A percentile compares a stretch with the other conserved stretches of the same genome.
phyloP scores from a whole-genome alignment of 2,329 filamentous ascomycete genomes.

The Sphaerulina populicola region DNA sequence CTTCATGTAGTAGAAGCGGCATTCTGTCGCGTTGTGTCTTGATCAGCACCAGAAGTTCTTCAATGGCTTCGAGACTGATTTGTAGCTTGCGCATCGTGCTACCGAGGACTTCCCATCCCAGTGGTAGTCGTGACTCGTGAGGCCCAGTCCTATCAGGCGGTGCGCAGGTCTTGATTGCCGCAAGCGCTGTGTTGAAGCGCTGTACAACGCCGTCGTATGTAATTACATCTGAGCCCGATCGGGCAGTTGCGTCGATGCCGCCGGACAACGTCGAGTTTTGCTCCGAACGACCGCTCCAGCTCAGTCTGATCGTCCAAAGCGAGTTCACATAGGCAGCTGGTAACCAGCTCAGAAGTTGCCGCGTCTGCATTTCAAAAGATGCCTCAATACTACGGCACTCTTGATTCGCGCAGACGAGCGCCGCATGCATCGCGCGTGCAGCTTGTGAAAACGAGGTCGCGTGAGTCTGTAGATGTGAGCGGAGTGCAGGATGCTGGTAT shows the following conservation, averaged over 20 bases:
- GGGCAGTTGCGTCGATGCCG: background rate
- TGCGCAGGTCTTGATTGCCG: conserved; percentile 10
- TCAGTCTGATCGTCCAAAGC: conserved; percentile 14
- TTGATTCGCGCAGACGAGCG: conserved; percentile 14
- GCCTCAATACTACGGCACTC: conserved; percentile 13
- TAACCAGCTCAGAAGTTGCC: conserved; percentile 12
- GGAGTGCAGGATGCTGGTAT: background rate
- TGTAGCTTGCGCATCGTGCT: conserved; percentile 17
- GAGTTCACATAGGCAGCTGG: conserved; percentile 11
- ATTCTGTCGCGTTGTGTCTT: conserved; percentile 14
- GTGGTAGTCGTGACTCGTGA: background rate
- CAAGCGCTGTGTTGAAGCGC: conserved; percentile 12
- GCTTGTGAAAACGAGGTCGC: conserved; percentile 14
- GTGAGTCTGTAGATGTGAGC: background rate
- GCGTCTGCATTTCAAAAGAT: conserved; percentile 8
- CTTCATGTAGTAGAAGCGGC: conserved; percentile 15
- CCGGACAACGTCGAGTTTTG: background rate
- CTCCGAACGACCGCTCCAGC: conserved; percentile 13
- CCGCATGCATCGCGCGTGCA: conserved; percentile 12
- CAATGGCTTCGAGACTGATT: conserved; percentile 18
- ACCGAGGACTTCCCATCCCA: conserved; percentile 15
- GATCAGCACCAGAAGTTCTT: conserved; percentile 14
- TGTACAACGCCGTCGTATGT: conserved; percentile 8
- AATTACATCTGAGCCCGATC: background rate
- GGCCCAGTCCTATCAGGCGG: conserved; percentile 2